Evolutionary conservation across 2,329 filamentous ascomycete species (phyloP).

Genomic region (Neocucurbitaria cava): DNA sequence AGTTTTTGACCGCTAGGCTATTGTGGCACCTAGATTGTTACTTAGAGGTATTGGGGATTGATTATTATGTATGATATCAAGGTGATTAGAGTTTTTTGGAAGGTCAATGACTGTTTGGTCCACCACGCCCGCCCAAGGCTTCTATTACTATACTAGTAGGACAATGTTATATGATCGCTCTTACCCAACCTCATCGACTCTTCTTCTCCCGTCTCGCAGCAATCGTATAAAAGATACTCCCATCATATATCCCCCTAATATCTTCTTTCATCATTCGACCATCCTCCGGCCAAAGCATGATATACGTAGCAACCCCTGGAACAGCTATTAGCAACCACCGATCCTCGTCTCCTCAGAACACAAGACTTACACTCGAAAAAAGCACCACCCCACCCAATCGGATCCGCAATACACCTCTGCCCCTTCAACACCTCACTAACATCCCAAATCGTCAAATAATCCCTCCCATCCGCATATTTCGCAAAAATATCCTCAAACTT

Average conservation of each 20-base stretch:
- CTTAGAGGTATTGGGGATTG: too few relatives aligned
- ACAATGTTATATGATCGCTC: too few relatives aligned
- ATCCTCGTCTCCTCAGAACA: background rate
- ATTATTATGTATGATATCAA: too few relatives aligned
- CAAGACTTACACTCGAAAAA: slow-evolving; percentile 50
- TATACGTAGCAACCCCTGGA: slow-evolving; percentile 59
- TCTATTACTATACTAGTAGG: too few relatives aligned
- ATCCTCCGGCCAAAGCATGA: slow-evolving; percentile 63
- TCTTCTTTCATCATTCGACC: slow-evolving; percentile 66
- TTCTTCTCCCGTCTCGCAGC: slow-evolving; percentile 19
- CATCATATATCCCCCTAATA: slow-evolving; percentile 60
- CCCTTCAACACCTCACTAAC: slow-evolving; percentile 49
- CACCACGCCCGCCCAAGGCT: too few relatives aligned
- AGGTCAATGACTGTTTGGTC: too few relatives aligned
- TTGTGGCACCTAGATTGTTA: too few relatives aligned
- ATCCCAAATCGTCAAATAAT: slow-evolving; percentile 50
- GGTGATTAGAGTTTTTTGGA: too few relatives aligned
- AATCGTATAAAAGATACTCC: slow-evolving; percentile 57
- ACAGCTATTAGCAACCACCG: slow-evolving; percentile 1
- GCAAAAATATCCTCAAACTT: slow-evolving; percentile 58
- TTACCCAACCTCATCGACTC: too few relatives aligned
- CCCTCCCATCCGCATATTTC: slow-evolving; percentile 53
- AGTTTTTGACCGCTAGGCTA: too few relatives aligned
- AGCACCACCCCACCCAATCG: slow-evolving; percentile 55
- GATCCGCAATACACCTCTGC: slow-evolving; percentile 51